Conservation (phyloP, 768 basidiomycete genomes). For the Mycena amicta region DNA sequence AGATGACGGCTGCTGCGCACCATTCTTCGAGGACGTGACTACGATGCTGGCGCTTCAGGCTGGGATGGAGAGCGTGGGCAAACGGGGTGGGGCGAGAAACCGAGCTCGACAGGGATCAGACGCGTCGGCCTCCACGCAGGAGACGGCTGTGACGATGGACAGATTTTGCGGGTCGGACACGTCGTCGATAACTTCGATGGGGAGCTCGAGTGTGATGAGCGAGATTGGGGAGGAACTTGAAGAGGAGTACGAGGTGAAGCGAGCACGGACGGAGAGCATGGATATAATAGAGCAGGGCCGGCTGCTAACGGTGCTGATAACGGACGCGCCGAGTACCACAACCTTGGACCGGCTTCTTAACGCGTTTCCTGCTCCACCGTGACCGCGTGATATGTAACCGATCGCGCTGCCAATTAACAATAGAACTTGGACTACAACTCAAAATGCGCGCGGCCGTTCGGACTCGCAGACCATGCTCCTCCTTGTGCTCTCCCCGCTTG, state of each 20-base stretch:
- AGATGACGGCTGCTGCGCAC: conserved; percentile 12
- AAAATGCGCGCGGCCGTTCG: background rate
- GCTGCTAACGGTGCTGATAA: conserved; percentile 38
- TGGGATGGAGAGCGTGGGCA: conserved; percentile 26
- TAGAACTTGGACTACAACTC: background rate
- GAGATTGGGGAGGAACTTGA: conserved; percentile 34
- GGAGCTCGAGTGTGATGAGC: conserved; percentile 14
- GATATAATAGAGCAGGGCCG: conserved; percentile 52
- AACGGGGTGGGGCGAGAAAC: conserved; percentile 18
- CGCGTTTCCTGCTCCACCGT: conserved; percentile 47
- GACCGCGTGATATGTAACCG: conserved; percentile 32
- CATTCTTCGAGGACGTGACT: conserved; percentile 22
- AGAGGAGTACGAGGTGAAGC: conserved; percentile 44
- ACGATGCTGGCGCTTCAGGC: conserved; percentile 30
- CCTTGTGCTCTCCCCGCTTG: background rate
- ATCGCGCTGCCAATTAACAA: background rate
- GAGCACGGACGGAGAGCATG: conserved; percentile 52
- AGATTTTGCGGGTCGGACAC: conserved; percentile 17
- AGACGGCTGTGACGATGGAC: conserved; percentile 25
- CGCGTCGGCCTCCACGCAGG: conserved; percentile 33
- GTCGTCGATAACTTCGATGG: conserved; percentile 26
- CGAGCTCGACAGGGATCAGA: conserved; percentile 34
- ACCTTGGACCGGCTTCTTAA: conserved; percentile 40
- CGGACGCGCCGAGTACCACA: conserved; percentile 37
- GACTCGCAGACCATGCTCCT: conserved; percentile 1